These are phyloP conservation scores for Ustulina deusta DNA, from an alignment of 2,329 filamentous ascomycete species.

Conservation along the genomic window DNA sequence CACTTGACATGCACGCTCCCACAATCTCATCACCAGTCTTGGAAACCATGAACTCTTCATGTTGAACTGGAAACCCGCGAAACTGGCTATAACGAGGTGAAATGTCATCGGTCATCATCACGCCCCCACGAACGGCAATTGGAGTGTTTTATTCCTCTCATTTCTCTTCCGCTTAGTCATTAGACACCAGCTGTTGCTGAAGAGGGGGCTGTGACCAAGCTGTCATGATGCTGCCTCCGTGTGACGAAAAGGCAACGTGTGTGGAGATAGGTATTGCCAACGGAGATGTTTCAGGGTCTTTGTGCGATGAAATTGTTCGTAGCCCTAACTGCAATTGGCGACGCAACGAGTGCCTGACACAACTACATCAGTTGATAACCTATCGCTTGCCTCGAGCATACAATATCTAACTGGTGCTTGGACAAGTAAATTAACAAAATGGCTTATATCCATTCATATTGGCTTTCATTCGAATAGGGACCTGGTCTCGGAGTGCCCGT, in stretches of 20 bases:
- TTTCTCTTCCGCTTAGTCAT: not conserved
- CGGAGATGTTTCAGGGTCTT: not conserved
- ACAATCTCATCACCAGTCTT: no score
- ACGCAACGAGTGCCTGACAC: conserved; percentile 5
- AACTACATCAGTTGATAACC: not conserved
- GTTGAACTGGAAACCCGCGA: no score
- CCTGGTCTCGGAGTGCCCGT: conserved; percentile 21
- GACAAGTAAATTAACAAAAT: not conserved
- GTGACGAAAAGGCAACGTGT: not conserved
- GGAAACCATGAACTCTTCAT: no score
- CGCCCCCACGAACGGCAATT: not conserved
- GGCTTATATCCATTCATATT: not conserved
- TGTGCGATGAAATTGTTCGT: not conserved
- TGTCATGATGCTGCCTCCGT: not conserved
- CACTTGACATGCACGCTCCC: no score
- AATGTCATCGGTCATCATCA: not conserved
- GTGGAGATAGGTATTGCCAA: not conserved
- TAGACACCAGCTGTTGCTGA: not conserved
- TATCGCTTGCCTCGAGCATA: conserved; percentile 2
- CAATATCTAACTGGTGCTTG: not conserved
- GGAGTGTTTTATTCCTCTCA: not conserved
- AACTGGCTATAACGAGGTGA: no score
- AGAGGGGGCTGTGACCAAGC: not conserved
- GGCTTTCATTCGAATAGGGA: not conserved
- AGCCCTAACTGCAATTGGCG: not conserved